Evolutionary conservation across 345 rosid species (phyloP), one percentile per base, ranked within the genome.

Genomic region (Reutealis trisperma): DNA sequence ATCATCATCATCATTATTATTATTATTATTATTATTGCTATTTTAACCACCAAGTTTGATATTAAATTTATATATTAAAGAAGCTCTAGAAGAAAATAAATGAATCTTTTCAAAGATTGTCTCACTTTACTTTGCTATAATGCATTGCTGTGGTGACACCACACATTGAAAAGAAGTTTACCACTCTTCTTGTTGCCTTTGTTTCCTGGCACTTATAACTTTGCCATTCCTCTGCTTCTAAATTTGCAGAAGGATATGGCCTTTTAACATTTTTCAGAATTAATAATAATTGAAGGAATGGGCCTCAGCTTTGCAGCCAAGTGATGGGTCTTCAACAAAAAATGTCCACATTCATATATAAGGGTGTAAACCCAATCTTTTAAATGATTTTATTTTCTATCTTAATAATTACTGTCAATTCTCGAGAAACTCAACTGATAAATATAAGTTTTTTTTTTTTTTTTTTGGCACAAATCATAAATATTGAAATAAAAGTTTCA

Each of bases 281-380:
- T 37, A 34, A 7, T 24, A 71, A 59, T 69, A 13, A 67, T 62
- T n/a, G 54, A 63, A 49, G 78, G 73, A 74, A 77, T 79, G 85
- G 87, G 83, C 81, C 52, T 32, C 44, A 32, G 54, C 69, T 67
- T 63, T 52, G 63, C 61, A 71, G 70, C 75, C 71, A 24, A 82
- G 75, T 55, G 12, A 80, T 80, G 83, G 82, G 73, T 13, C 19
- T 62, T 59, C 42, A 44, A 32, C 27, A 55, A 44, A 63, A 74
- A 21, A 19, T 30, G 77, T 63, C 62, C 32, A 25, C 13, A 47
- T 64, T 62, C 45, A 47, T 62, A 32, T 41, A 47, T 47, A 32
- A 37, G 71, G 12, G 32, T 45, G 63, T 32, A 63, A 32, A 63
- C 25, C 49, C 67, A 61, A 72, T 32, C 58, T 61, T 22, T 22